Evolutionary conservation across 495 filamentous ascomycete genomes (phyloP), one percentile per base, ranked within the genome.

Genomic region (Hypoxylon perforatum): DNA sequence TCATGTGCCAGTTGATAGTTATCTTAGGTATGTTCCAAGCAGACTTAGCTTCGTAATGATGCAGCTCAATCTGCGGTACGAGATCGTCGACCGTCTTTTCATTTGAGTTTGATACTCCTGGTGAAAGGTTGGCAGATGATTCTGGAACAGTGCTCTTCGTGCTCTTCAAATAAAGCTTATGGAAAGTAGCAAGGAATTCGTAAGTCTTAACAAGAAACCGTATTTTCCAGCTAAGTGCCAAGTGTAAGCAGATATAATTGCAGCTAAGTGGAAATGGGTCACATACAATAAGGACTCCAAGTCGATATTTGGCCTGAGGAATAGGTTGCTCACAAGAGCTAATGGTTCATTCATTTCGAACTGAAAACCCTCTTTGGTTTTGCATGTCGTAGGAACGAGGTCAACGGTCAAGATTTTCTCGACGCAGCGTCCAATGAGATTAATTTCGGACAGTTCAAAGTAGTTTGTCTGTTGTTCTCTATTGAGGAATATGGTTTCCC

Each of bases 321-420:
- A 57, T 8, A 47, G 7, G 25, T 57, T 47, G n/a, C 54, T 57
- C 0, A 57, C 25, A 14, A 47, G 42, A 47, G 54, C 41, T 15
- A 57, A 28, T n/a, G 54, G 54, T 12, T 9, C 4, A 10, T 35
- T 46, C 18, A 33, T 22, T 23, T 35, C 42, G 14, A 50, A 28
- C 44, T n/a, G 23, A n/a, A 25, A 11, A 17, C 17, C 42, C 7
- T 49, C 3, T 5, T 25, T 19, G 12, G 3, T 28, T 7, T 45
- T 28, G 17, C 59, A 52, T 22, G 38, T 48, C 0, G 25, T 23
- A n/a, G 62, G 62, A 17, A 59, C 44, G 6, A 61, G 22, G 35
- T 67, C 63, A 12, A 67, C 63, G 14, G 57, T 58, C 28, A 67
- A 28, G 17, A 67, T 67, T 41, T 61, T 67, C 48, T 67, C 63